These are phyloP conservation scores for Multifurca ochricompacta DNA, from an alignment of 768 basidiomycete genomes.

Conservation along the genomic window DNA sequence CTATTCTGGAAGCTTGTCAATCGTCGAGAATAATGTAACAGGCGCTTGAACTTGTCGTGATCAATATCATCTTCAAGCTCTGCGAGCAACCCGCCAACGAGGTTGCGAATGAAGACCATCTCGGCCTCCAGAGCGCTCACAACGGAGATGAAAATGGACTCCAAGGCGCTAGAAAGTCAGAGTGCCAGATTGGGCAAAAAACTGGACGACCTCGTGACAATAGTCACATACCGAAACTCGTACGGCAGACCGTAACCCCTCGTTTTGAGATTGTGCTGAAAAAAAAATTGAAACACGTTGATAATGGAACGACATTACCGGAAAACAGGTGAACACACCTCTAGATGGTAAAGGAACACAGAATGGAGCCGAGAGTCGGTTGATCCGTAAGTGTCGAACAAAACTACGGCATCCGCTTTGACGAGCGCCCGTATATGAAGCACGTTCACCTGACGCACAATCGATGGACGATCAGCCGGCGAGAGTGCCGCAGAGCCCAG, in stretches of 20 bases:
- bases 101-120: constrained; percentile 87
- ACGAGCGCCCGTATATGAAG: constrained; percentile 92
- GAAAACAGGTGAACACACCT: constrained; percentile 38
- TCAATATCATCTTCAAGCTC: constrained; percentile 96
- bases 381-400: constrained; percentile 90
- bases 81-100: constrained; percentile 82
- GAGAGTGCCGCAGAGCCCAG: neutral
- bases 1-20: constrained; percentile 86
- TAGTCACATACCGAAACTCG: constrained; percentile 64
- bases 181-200: constrained; percentile 10
- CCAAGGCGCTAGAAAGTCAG: constrained; percentile 61
- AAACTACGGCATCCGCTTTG: constrained; percentile 83
- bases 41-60: constrained; percentile 84
- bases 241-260: constrained; percentile 68
- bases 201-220: constrained; percentile 20
- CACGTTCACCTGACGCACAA: constrained; percentile 63
- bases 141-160: constrained; percentile 87
- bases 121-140: constrained; percentile 91
- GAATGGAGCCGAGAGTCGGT: constrained; percentile 81
- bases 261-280: constrained; percentile 74
- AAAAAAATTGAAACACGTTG: neutral
- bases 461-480: constrained; percentile 8
- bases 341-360: constrained; percentile 80
- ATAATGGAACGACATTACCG: constrained; percentile 11
- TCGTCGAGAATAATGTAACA: constrained; percentile 87